Base-by-base conservation (phyloP, 1,284 basidiomycete species). In the Moesziomyces antarcticus region DNA sequence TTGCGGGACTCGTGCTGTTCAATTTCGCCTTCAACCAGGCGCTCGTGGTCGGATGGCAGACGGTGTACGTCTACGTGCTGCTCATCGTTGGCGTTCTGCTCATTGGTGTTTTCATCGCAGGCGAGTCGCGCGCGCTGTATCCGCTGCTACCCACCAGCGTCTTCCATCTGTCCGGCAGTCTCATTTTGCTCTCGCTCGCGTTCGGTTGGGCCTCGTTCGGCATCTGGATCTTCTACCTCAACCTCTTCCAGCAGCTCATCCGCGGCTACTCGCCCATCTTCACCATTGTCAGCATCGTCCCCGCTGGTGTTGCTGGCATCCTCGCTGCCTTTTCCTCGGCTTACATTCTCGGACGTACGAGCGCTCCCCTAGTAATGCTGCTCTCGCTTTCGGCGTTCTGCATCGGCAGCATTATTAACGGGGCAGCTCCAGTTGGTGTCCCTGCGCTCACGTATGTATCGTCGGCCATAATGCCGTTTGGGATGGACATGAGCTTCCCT, bases 11-110 rank as follows among this genome's bases (percentile, higher is more conserved):
- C 16, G 45, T 80, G 1, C 65, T 81, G 3, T 69, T 81, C 70
- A 78, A 77, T 56, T 71, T 77, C 44, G 53, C 72, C 7, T 79
- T 71, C 52, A 80, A 77, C 48, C 79, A 81, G 50, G 78, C 75
- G 3, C 56, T 63, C 10, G 63, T 77, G 4, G 62, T 75, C 7
- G 79, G 79, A n/a, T 81, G 79, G 78, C 35, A 66, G 11, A 64
- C 60, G 3, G 50, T 72, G 21, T 75, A 76, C 50, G 61, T 73
- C 40, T 72, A 72, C 37, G 67, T 73, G 8, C 54, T 81, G 3
- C 70, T 81, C 40, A 68, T 76, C 55, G 58, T 81, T 45, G 76
- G 73, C 25, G 20, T 80, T 13, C 18, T 78, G 5, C 56, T 73
- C 16, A 56, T 74, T 20, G 58, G 24, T 8, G 30, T 64, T 21